A percentile compares a stretch with the other conserved stretches of the same genome.
Evolutionary conservation across 306 rosid genomes (phyloP).

Genomic region (Neltuma alba): DNA sequence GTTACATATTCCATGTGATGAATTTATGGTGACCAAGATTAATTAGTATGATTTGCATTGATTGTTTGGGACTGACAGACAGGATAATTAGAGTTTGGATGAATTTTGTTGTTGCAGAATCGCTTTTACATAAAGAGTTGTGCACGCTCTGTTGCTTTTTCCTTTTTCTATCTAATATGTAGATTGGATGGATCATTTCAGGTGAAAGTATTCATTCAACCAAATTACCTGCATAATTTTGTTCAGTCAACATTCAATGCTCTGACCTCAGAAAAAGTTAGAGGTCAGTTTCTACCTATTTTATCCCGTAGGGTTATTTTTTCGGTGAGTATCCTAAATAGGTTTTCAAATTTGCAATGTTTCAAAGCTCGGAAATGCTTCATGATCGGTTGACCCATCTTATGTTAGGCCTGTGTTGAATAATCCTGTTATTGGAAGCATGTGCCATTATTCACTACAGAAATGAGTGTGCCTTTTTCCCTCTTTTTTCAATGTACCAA

Average conservation of each 20-base stretch:
- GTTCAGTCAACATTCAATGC: conserved; percentile 73
- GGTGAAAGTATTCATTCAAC: conserved; percentile 73
- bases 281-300: neutral
- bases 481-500: neutral
- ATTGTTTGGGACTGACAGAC: neutral
- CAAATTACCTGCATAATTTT: conserved; percentile 66
- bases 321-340: neutral
- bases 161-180: neutral
- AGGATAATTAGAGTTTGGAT: neutral
- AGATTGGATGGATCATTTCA: conserved; percentile 36
- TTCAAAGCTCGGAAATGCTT: neutral
- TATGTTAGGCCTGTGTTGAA: neutral
- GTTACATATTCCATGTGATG: neutral
- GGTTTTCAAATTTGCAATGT: neutral
- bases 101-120: neutral
- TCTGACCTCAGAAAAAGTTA: conserved; percentile 49
- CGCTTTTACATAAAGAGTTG: neutral
- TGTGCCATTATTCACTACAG: neutral
- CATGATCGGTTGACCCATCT: neutral
- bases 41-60: neutral
- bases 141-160: neutral
- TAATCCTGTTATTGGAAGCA: neutral
- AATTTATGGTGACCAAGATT: neutral
- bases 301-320: neutral
- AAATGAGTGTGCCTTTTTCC: neutral